Base-by-base conservation (phyloP, 805 yeast species). In the Barnettozyma californica region DNA sequence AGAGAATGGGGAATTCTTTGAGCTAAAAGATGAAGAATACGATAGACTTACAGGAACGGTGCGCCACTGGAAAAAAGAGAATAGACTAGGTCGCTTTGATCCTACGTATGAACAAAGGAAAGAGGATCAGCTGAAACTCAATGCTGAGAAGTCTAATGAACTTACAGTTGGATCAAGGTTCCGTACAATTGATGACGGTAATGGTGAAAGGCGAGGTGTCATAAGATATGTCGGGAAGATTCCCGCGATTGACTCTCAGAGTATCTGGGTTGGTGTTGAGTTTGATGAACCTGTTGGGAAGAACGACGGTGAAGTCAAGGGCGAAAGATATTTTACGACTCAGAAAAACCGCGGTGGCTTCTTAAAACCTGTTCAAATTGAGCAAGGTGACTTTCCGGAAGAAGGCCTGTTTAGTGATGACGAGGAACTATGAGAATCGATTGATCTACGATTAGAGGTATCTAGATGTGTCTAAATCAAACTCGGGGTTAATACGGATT, bases 241-340 rank as follows among this genome's bases (percentile, higher is more conserved):
- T 1, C 71, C 78, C 0, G 80, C 75, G 36, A 76, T 90, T 43
- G 82, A 80, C 43, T 13, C 53, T 55, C 23, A 75, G 71, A 76
- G 70, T 18, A 55, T 66, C 1, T 92, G 97, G 97, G 76, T 87
- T 27, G 98, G 97, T 0, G 77, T 92, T 4, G 87, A 83, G 56
- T 81, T 90, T 47, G 94, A 87, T 56, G 89, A 86, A 55, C 92
- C 97, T 0, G 76, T 77, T 8, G 98, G 98, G 5, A 88, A 85
- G 63, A 88, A 91, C 59, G 80, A 88, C 60, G 98, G 98, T 0
- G 67, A 79, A 19, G 68, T 89, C 36, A 78, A 80, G 33, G 90
- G 87, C 0, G 62, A 56, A 1, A 58, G 72, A 33, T 76, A 86
- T 53, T 91, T 92, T 5, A 79, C 89, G 29, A 68, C 70, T 6